A percentile compares a stretch with the other conserved stretches of the same genome.
Evolutionary conservation across 352 stramenopile genomes (phyloP).

Genomic region (Phytophthora tubulina): DNA sequence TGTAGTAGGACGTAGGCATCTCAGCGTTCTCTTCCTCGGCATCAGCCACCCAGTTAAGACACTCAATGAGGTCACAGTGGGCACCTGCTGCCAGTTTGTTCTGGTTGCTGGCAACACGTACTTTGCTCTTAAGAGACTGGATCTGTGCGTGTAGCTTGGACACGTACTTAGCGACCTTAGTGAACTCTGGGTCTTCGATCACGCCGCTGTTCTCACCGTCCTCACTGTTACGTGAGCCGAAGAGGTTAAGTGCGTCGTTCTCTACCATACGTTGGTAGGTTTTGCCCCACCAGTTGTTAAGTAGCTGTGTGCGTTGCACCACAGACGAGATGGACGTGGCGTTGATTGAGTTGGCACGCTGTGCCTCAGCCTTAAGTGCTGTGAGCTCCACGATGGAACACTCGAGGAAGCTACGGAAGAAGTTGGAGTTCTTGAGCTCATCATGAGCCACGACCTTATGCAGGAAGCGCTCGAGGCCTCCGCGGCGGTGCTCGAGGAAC

Average conservation of each 20-base stretch:
- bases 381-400: conserved; percentile 81
- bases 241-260: conserved; percentile 76
- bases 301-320: conserved; percentile 71
- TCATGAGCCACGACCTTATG: conserved; percentile 82
- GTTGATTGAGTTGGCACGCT: conserved; percentile 33
- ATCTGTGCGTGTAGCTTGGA: conserved; percentile 69
- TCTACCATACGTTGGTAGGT: conserved; percentile 84
- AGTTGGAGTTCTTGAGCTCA: conserved; percentile 73
- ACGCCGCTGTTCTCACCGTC: conserved; percentile 49
- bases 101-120: conserved; percentile 65
- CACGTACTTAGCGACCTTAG: conserved; percentile 73
- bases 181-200: conserved; percentile 80
- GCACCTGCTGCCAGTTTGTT: conserved; percentile 78
- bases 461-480: conserved; percentile 83
- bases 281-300: conserved; percentile 88
- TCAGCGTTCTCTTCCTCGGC: conserved; percentile 74
- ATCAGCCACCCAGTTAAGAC: conserved; percentile 70
- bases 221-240: conserved; percentile 55
- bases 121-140: conserved; percentile 71
- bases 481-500: conserved; percentile 82
- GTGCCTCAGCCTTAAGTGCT: conserved; percentile 65
- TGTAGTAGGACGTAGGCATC: conserved; percentile 73
- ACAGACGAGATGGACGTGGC: conserved; percentile 55
- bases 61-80: conserved; percentile 88
- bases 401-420: conserved; percentile 81